A percentile compares a stretch with the other conserved stretches of the same genome.
These are phyloP conservation scores for Yamadazyma kanchanaburiensis DNA, from an alignment of 1,139 yeast species.

Conservation along the genomic window DNA sequence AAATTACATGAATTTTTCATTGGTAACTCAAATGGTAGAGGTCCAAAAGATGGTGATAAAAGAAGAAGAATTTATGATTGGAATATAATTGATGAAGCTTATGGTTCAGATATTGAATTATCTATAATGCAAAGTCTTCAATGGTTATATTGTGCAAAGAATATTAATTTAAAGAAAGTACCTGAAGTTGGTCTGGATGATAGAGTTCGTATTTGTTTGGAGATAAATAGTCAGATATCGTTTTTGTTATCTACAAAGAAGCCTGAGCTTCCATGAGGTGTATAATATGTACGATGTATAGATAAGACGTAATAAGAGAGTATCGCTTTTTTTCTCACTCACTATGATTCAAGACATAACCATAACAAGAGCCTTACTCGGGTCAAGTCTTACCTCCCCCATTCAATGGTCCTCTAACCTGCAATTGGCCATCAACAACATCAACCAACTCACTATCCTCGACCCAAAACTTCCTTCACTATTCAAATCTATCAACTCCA, in stretches of 20 bases:
- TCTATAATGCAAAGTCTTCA: slow-evolving; percentile 22
- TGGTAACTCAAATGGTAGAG: slow-evolving; percentile 24
- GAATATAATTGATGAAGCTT: slow-evolving; percentile 23
- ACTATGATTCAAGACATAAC: slow-evolving; percentile 12
- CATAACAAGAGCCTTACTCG: slow-evolving; percentile 9
- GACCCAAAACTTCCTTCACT: slow-evolving; percentile 42
- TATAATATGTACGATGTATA: too few relatives aligned
- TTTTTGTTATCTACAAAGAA: slow-evolving; percentile 14
- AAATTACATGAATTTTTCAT: slow-evolving; percentile 23
- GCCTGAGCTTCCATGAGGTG: too few relatives aligned
- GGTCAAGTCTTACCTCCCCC: slow-evolving; percentile 20
- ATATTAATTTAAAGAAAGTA: slow-evolving; percentile 18
- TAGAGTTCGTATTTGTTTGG: slow-evolving; percentile 21
- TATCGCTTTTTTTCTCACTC: slow-evolving; percentile 16
- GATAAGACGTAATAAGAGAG: slow-evolving; percentile 21
- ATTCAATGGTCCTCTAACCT: slow-evolving; percentile 35
- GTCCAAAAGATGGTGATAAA: slow-evolving; percentile 18
- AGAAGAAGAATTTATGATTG: slow-evolving; percentile 29
- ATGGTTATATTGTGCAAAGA: slow-evolving; percentile 26
- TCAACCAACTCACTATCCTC: slow-evolving; percentile 29
- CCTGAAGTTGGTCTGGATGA: slow-evolving; percentile 20
- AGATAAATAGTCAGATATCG: slow-evolving; percentile 22
- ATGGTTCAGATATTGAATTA: slow-evolving; percentile 29
- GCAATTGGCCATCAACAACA: slow-evolving; percentile 38
- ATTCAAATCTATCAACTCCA: slow-evolving; percentile 23